A percentile compares a stretch with the other conserved stretches of the same genome.
Evolutionary conservation across 2,329 filamentous ascomycete genomes (phyloP).

Genomic region (Epichloe aotearoae): DNA sequence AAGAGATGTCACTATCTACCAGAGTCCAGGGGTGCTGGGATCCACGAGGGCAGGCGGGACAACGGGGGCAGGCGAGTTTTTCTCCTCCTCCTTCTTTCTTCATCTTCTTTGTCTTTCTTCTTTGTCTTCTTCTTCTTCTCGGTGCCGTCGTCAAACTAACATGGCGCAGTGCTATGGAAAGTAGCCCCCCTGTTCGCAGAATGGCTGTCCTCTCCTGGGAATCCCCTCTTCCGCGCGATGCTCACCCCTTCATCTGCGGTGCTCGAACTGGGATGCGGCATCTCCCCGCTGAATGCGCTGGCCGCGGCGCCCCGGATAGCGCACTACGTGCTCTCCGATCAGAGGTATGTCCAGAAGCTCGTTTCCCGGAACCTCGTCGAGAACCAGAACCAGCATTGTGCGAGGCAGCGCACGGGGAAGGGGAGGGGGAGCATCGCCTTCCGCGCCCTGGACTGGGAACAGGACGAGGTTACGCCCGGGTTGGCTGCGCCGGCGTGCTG

Average conservation of each 20-base stretch:
- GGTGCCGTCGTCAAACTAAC: not conserved
- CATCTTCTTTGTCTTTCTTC: not conserved
- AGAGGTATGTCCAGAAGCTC: conserved; percentile 67
- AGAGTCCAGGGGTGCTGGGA: conserved; percentile 71
- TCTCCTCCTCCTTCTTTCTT: rapidly evolving
- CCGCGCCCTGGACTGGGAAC: conserved; percentile 71
- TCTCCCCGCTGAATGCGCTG: conserved; percentile 67
- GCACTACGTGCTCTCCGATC: conserved; percentile 72
- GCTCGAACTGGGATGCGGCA: conserved; percentile 79
- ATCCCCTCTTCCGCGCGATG: conserved; percentile 45
- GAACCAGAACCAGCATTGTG: conserved; percentile 28
- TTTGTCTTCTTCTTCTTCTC: not conserved
- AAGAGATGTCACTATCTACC: conserved; percentile 61
- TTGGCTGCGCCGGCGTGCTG: conserved; percentile 26
- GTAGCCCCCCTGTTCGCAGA: conserved; percentile 76
- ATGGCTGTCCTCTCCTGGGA: conserved; percentile 56
- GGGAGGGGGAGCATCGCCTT: conserved; percentile 31
- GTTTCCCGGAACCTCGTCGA: conserved; percentile 63
- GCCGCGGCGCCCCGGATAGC: conserved; percentile 47
- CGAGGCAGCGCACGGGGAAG: conserved; percentile 14
- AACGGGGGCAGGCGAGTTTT: conserved; percentile 34
- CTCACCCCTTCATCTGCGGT: conserved; percentile 44
- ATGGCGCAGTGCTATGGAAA: conserved; percentile 65
- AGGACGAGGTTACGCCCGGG: conserved; percentile 34
- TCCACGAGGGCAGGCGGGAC: conserved; percentile 55